Conservation (phyloP, 2,329 filamentous ascomycete genomes). For the Aspergillus aculeatinus region DNA sequence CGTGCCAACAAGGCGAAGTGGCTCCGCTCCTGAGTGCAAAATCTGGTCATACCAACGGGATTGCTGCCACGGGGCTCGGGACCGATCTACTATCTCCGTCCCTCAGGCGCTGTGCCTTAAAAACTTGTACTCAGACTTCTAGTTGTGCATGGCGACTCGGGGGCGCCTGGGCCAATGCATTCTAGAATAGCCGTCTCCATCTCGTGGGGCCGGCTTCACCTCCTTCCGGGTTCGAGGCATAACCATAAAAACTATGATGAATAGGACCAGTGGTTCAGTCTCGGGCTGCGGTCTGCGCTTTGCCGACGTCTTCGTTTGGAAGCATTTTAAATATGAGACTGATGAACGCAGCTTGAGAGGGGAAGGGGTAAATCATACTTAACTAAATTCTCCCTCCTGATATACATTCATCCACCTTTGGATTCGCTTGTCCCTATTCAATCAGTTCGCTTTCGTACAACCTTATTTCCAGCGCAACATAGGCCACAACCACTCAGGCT, state of each 20-base stretch:
- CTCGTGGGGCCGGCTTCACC: neutral
- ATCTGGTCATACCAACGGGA: neutral
- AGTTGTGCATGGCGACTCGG: too few species aligned
- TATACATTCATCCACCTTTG: neutral
- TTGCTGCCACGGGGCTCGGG: neutral
- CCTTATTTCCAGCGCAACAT: neutral
- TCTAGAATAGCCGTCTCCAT: neutral
- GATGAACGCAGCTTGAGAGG: neutral
- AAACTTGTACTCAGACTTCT: too few species aligned
- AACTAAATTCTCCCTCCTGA: neutral
- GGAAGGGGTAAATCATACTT: neutral
- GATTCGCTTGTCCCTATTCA: neutral
- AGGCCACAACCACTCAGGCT: neutral
- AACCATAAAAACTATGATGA: neutral
- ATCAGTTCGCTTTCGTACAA: neutral
- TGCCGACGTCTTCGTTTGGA: neutral
- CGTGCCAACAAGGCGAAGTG: neutral
- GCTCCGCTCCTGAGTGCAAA: neutral
- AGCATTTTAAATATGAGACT: neutral
- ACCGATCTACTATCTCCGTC: neutral
- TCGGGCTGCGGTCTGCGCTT: neutral
- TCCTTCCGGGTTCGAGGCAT: neutral
- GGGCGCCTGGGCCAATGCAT: neutral
- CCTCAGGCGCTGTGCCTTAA: neutral
- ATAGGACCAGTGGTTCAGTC: neutral